Percentiles rank a stretch among this genome's conserved stretches.
These are phyloP conservation scores for Mimosa bimucronata DNA, from an alignment of 306 rosid genomes.

Conservation along the genomic window DNA sequence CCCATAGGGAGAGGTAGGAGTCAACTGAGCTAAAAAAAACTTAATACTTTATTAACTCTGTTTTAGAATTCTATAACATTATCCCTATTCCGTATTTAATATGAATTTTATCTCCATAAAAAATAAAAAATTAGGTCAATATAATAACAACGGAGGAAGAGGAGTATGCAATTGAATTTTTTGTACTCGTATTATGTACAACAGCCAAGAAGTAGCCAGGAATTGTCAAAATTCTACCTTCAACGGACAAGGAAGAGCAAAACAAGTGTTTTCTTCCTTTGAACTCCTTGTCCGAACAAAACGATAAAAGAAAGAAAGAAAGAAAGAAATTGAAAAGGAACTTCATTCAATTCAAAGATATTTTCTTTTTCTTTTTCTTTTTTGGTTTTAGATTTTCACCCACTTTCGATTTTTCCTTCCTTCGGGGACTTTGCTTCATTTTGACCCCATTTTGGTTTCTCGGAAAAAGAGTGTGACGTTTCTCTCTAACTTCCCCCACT, in stretches of 20 bases:
- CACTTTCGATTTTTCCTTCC: constrained; percentile 6
- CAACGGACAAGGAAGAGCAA: background rate
- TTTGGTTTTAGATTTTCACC: background rate
- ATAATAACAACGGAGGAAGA: too few species aligned
- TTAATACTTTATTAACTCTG: too few species aligned
- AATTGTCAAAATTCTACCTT: background rate
- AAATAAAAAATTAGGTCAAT: too few species aligned
- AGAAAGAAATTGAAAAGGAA: background rate
- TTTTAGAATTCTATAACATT: too few species aligned
- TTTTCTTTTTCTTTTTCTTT: background rate
- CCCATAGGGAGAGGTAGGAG: too few species aligned
- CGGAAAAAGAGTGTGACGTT: background rate
- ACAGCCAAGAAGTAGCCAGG: background rate
- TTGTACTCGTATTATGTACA: too few species aligned
- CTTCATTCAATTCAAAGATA: background rate
- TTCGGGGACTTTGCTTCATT: constrained; percentile 21
- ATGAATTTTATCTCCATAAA: too few species aligned
- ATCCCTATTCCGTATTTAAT: too few species aligned
- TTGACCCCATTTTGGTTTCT: constrained; percentile 42
- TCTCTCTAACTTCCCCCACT: constrained; percentile 45
- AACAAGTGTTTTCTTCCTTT: background rate
- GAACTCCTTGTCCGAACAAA: background rate
- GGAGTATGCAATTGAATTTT: too few species aligned
- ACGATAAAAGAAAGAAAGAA: background rate
- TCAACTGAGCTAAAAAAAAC: too few species aligned